Evolutionary conservation across 164 flowering plant species (phyloP), one percentile per base, ranked within the genome.

Genomic region (Berberis vulgaris): DNA sequence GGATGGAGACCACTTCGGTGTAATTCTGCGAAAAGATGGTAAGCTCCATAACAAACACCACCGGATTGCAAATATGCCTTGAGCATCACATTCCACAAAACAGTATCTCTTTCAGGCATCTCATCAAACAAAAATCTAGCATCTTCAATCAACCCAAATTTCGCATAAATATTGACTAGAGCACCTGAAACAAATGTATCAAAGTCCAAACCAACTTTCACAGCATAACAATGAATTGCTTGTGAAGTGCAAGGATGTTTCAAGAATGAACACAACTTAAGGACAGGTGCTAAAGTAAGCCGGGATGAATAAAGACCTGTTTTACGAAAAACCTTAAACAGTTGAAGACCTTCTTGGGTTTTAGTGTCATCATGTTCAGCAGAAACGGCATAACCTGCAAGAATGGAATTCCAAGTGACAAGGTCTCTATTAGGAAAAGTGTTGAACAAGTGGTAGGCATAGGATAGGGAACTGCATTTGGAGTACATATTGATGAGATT

Each of bases 81-180:
- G 53, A 84, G 54, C 84, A 84, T 77, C 39, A 80, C 74, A 62
- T 80, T 84, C 85, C 86, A 84, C 71, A 79, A 61, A 58, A 83
- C 85, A 11, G 62, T 67, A 70, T 83, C 85, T 62, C 72, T 78
- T 4, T 71, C 79, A 46, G 58, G 63, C 71, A 80, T 76, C 46
- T 56, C 68, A 49, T 84, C 82, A 61, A 84, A 84, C 72, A 80
- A 62, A 8, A 59, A n/a, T 10, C 75, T 65, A 1, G 85, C 84
- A 26, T 72, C 70, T 43, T 41, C 57, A 6, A 74, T 57, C 26
- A 40, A 52, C 40, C 83, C 77, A 40, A 62, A 76, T 60, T 79
- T 82, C 0, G 68, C 64, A 49, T 82, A 81, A 3, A 76, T 69
- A 64, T 78, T 75, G n/a, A 81, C 81, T 7, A 84, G 77, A 56